phyloP scores from a whole-genome alignment of 2,329 filamentous ascomycete species.

The Gremmenia infestans region DNA sequence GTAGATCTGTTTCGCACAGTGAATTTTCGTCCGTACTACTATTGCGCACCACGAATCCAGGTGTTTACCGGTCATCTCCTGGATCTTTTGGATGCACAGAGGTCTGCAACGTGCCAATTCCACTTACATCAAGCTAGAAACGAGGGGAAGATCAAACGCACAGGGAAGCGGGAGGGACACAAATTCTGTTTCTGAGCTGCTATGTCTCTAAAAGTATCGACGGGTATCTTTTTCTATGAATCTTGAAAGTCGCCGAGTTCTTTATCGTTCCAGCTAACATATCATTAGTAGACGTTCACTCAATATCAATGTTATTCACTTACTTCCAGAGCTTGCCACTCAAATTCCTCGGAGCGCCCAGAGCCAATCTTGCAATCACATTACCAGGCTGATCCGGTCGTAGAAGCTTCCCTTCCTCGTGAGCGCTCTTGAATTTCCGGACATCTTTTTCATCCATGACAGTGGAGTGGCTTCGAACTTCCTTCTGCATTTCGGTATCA shows the following conservation, averaged over 20 bases:
- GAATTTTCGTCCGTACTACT: too few species aligned
- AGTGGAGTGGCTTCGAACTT: slow-evolving; percentile 65
- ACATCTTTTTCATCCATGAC: slow-evolving; percentile 54
- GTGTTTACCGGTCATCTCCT: too few species aligned
- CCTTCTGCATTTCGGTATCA: slow-evolving; percentile 86
- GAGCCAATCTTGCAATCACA: slow-evolving; percentile 76
- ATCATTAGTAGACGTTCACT: slow-evolving; percentile 24
- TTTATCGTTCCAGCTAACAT: slow-evolving; percentile 45
- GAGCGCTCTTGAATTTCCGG: slow-evolving; percentile 62
- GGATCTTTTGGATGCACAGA: too few species aligned
- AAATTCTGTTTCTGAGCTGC: too few species aligned
- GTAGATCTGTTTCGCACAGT: too few species aligned
- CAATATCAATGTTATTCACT: slow-evolving; percentile 27
- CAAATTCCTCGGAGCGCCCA: slow-evolving; percentile 59
- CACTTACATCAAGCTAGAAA: too few species aligned
- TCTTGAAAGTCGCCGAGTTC: slow-evolving; percentile 52
- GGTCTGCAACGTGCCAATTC: too few species aligned
- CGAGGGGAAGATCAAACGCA: too few species aligned
- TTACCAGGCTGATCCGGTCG: slow-evolving; percentile 78
- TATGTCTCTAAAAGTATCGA: too few species aligned
- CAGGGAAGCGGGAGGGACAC: too few species aligned
- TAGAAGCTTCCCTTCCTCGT: slow-evolving; percentile 67
- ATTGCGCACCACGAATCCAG: too few species aligned
- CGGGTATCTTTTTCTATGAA: neutral
- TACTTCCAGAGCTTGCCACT: slow-evolving; percentile 73